Conservation (phyloP, 78 protist species). For the Cavenderia fasciculata region DNA sequence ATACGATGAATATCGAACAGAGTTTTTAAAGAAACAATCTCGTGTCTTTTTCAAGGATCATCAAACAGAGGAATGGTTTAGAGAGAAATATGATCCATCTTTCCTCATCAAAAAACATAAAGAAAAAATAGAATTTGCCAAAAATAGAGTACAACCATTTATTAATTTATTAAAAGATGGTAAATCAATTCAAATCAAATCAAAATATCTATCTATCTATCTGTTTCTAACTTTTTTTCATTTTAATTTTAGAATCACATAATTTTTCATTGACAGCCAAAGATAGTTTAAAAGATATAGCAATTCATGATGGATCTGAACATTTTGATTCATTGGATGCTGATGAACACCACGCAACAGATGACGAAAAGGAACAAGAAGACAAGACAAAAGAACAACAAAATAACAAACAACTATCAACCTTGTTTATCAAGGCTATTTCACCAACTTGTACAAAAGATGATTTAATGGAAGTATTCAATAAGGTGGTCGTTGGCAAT, state of each 20-base stretch:
- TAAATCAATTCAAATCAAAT: not conserved
- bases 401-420: slow-evolving; percentile 9
- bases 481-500: slow-evolving; percentile 59
- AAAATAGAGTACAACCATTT: slow-evolving; percentile 8
- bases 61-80: slow-evolving; percentile 66
- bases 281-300: slow-evolving; percentile 59
- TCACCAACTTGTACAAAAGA: slow-evolving; percentile 82
- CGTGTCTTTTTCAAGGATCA: slow-evolving; percentile 70
- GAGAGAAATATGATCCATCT: slow-evolving; percentile 64
- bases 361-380: not conserved
- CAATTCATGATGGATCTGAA: slow-evolving; percentile 16
- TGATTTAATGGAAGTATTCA: slow-evolving; percentile 64
- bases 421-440: slow-evolving; percentile 68
- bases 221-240: not conserved
- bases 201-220: not conserved
- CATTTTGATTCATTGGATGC: too few relatives aligned
- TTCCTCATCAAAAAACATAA: slow-evolving; percentile 35
- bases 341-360: not conserved
- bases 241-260: slow-evolving; percentile 30
- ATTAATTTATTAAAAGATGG: slow-evolving; percentile 40
- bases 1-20: slow-evolving; percentile 60
- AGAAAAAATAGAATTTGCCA: slow-evolving; percentile 57
- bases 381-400: slow-evolving; percentile 8
- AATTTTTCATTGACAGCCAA: slow-evolving; percentile 46
- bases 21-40: slow-evolving; percentile 47